These are phyloP conservation scores for Talaromyces sp. DNA, from an alignment of 2,329 filamentous ascomycete genomes.

Conservation along the genomic window DNA sequence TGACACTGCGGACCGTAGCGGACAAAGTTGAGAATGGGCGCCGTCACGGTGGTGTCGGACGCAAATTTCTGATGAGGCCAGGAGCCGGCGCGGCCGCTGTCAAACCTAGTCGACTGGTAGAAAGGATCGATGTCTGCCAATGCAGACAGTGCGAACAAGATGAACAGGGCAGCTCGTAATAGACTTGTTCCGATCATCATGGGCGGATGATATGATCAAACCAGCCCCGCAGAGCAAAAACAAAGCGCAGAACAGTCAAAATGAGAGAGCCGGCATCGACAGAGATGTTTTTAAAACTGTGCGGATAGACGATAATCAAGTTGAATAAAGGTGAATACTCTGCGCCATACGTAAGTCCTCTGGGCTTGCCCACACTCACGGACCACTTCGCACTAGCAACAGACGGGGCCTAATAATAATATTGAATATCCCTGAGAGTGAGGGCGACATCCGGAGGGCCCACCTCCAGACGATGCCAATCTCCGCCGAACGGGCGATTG, in stretches of 20 bases:
- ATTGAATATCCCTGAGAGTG: background rate
- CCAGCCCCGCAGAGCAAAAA: background rate
- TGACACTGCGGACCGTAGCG: background rate
- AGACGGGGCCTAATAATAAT: background rate
- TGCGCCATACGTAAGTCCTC: background rate
- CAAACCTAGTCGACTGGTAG: constrained; percentile 3
- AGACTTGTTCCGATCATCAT: background rate
- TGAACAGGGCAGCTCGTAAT: background rate
- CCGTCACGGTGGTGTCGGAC: background rate
- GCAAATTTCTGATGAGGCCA: background rate
- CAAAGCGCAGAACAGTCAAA: background rate
- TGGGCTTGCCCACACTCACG: background rate
- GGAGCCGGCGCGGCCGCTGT: background rate
- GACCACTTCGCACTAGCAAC: background rate
- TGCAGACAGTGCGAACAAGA: background rate
- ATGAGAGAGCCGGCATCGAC: background rate
- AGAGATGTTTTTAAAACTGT: background rate
- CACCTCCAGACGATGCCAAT: background rate
- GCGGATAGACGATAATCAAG: background rate
- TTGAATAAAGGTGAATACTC: background rate
- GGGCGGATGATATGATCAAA: background rate
- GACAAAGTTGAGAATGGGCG: constrained; percentile 2
- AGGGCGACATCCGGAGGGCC: background rate
- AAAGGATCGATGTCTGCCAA: constrained; percentile 6
- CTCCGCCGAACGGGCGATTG: background rate